phyloP scores from a whole-genome alignment of 2,329 filamentous ascomycete species.

The Sporothrix mexicana region DNA sequence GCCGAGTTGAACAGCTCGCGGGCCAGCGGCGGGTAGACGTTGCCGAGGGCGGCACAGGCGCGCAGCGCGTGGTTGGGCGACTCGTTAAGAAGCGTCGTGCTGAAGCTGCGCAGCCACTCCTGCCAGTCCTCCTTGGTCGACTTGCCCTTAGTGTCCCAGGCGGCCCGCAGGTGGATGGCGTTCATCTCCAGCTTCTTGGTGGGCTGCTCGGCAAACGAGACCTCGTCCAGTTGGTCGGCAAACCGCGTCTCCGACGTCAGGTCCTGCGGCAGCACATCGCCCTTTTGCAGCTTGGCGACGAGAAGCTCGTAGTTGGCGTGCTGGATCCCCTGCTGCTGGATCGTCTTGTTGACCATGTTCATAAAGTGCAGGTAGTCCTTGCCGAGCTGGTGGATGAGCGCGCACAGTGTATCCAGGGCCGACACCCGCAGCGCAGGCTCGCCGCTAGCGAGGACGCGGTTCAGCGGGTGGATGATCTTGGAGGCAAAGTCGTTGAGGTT shows the following conservation, averaged over 20 bases:
- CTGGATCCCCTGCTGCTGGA: constrained; percentile 79
- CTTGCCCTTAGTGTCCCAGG: constrained; percentile 96
- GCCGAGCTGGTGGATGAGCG: constrained; percentile 92
- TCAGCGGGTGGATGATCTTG: constrained; percentile 92
- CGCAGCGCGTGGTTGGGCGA: constrained; percentile 94
- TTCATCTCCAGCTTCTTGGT: constrained; percentile 94
- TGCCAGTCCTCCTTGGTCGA: constrained; percentile 99
- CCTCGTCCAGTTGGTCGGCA: constrained; percentile 77
- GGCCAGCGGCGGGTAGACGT: constrained; percentile 88
- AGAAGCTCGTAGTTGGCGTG: constrained; percentile 93
- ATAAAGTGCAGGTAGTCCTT: constrained; percentile 96
- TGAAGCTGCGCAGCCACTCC: constrained; percentile 97
- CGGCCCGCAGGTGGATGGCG: constrained; percentile 93
- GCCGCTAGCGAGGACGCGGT: constrained; percentile 75
- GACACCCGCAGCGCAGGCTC: constrained; percentile 78
- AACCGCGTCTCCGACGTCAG: constrained; percentile 86
- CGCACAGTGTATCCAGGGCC: constrained; percentile 91
- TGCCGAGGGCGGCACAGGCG: constrained; percentile 89
- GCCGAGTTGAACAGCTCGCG: constrained; percentile 97
- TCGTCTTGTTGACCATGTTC: constrained; percentile 86
- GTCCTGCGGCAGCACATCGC: constrained; percentile 93
- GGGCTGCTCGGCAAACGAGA: constrained; percentile 79
- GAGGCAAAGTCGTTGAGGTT: constrained; percentile 97
- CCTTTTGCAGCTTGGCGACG: constrained; percentile 90
- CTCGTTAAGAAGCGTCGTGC: constrained; percentile 91